A percentile compares a stretch with the other conserved stretches of the same genome.
Conservation (phyloP, 1,139 yeast species). For the Ogataea hybrid region DNA sequence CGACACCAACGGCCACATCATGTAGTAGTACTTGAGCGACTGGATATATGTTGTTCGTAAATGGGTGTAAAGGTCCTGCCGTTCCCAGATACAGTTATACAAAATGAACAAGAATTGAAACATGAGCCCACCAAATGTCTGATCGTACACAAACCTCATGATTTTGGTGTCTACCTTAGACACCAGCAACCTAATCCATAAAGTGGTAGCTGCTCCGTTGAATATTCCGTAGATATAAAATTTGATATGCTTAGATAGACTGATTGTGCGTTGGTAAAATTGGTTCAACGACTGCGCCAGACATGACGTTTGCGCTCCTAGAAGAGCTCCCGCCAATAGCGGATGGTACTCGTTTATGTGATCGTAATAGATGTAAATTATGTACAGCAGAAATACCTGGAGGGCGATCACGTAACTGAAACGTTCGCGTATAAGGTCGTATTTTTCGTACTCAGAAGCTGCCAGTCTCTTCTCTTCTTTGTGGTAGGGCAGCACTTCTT, state of each 20-base stretch:
- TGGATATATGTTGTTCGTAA: slow-evolving; percentile 39
- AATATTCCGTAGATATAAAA: slow-evolving; percentile 62
- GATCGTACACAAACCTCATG: slow-evolving; percentile 49
- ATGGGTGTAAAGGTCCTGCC: slow-evolving; percentile 26
- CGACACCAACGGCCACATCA: slow-evolving; percentile 61
- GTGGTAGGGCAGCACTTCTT: slow-evolving; percentile 18
- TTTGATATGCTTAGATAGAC: slow-evolving; percentile 43
- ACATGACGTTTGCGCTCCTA: slow-evolving; percentile 44
- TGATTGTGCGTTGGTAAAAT: slow-evolving; percentile 41
- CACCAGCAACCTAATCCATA: slow-evolving; percentile 56
- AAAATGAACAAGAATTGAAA: slow-evolving; percentile 53
- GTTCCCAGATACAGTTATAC: slow-evolving; percentile 56
- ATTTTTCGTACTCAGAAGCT: slow-evolving; percentile 13
- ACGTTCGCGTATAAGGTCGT: slow-evolving; percentile 23
- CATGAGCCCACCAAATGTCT: slow-evolving; percentile 50
- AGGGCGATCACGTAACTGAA: slow-evolving; percentile 26
- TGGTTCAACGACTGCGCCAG: slow-evolving; percentile 60
- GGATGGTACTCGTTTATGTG: slow-evolving; percentile 28
- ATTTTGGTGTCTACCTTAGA: slow-evolving; percentile 35
- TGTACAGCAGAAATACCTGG: slow-evolving; percentile 27
- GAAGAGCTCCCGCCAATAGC: slow-evolving; percentile 28
- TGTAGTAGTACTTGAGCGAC: slow-evolving; percentile 51
- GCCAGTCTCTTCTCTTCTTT: slow-evolving; percentile 13
- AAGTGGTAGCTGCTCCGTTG: slow-evolving; percentile 53
- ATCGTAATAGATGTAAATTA: slow-evolving; percentile 30